These are phyloP conservation scores for Tubosaeta sp. DNA, from an alignment of 768 basidiomycete genomes.

Conservation along the genomic window DNA sequence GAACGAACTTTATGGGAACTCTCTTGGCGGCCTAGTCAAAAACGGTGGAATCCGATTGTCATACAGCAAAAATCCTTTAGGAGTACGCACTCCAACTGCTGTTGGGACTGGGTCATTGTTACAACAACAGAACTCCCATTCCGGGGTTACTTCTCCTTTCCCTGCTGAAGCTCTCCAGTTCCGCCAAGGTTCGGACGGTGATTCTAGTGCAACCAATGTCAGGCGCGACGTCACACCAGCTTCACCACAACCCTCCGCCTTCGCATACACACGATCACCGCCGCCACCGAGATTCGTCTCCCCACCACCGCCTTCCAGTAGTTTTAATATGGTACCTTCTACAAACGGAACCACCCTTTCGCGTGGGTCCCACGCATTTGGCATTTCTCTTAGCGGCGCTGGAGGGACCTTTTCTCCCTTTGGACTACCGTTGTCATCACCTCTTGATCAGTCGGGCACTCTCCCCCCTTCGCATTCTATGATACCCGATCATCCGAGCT, in stretches of 20 bases:
- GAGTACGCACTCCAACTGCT: conserved; percentile 77
- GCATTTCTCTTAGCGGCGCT: conserved; percentile 26
- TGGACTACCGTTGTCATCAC: conserved; percentile 31
- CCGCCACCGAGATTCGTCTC: conserved; percentile 33
- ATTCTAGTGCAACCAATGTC: conserved; percentile 14
- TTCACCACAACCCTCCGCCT: conserved; percentile 23
- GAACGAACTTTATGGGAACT: conserved; percentile 85
- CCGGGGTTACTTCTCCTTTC: conserved; percentile 25
- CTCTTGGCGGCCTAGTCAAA: conserved; percentile 88
- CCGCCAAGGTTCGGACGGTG: conserved; percentile 29
- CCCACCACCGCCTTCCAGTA: conserved; percentile 28
- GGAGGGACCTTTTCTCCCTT: conserved; percentile 30
- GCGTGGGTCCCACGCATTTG: conserved; percentile 31
- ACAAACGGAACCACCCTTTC: conserved; percentile 25
- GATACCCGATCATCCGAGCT: conserved; percentile 34
- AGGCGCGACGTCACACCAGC: conserved; percentile 25
- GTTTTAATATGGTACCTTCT: conserved; percentile 27
- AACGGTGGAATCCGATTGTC: conserved; percentile 94
- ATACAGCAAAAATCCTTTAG: conserved; percentile 98
- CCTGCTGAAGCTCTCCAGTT: conserved; percentile 25
- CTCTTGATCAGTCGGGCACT: conserved; percentile 23
- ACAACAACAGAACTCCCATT: conserved; percentile 27
- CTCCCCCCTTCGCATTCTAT: conserved; percentile 31
- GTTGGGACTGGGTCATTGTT: conserved; percentile 28
- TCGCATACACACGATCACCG: conserved; percentile 32